Evolutionary conservation across 768 basidiomycete species (phyloP).

Genomic region (Wakefieldia striispora): DNA sequence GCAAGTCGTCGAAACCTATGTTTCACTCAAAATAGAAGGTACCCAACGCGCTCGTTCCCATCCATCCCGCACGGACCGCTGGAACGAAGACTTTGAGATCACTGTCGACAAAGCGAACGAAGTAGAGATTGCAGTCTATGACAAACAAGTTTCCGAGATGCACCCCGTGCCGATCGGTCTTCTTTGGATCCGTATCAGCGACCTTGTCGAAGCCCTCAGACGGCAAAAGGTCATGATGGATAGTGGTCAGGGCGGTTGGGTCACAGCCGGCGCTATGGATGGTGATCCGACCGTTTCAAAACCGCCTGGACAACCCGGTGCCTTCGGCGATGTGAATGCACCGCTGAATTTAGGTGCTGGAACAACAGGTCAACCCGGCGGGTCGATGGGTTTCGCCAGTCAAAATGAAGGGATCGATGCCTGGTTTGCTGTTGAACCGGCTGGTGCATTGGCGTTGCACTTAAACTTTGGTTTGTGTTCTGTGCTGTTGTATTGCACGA

Average conservation of each 20-base stretch:
- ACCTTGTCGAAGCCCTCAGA: slow-evolving; percentile 89
- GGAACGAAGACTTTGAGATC: slow-evolving; percentile 98
- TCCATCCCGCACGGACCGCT: slow-evolving; percentile 90
- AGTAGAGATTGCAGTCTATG: slow-evolving; percentile 94
- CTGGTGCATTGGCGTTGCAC: slow-evolving; percentile 85
- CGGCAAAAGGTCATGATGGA: slow-evolving; percentile 91
- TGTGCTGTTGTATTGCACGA: neutral
- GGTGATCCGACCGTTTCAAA: slow-evolving; percentile 50
- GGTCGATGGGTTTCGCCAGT: slow-evolving; percentile 18
- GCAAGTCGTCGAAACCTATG: slow-evolving; percentile 75
- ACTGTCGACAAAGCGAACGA: slow-evolving; percentile 98
- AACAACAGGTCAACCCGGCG: slow-evolving; percentile 27
- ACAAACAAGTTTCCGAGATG: slow-evolving; percentile 79
- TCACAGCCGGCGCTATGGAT: slow-evolving; percentile 89
- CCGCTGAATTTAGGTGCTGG: slow-evolving; percentile 39
- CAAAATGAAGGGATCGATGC: slow-evolving; percentile 83
- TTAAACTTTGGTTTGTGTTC: slow-evolving; percentile 83
- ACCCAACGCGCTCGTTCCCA: slow-evolving; percentile 90
- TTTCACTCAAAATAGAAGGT: slow-evolving; percentile 95
- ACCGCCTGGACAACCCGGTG: slow-evolving; percentile 49
- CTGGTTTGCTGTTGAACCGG: slow-evolving; percentile 97
- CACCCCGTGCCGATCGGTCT: slow-evolving; percentile 90
- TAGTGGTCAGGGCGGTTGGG: slow-evolving; percentile 88
- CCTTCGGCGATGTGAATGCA: slow-evolving; percentile 44
- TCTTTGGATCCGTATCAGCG: slow-evolving; percentile 91